Base-by-base conservation (phyloP, 1,139 yeast species). In the Pichia sorboxylosa region DNA sequence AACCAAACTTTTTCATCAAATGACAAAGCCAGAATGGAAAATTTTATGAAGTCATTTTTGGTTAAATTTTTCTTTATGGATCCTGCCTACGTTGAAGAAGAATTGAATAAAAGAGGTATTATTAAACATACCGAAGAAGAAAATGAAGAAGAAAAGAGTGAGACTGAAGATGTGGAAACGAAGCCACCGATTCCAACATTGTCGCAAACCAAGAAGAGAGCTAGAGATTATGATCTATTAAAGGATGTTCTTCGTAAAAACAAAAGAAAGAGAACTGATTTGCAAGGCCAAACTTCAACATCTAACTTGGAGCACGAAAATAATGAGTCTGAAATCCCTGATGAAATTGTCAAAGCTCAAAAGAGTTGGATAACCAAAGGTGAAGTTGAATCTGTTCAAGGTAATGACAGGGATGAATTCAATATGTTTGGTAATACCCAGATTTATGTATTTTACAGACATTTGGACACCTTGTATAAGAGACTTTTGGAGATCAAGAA, bases 351-450 rank as follows among this genome's bases (percentile, higher is more conserved):
- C 44, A 71, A 65, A 40, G 75, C 82, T 2, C 73, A 62, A 33
- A 81, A 80, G 33, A 63, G 68, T 37, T 77, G 93, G 79, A 71
- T 81, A 33, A 62, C 51, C 24, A 47, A 43, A 11, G 53, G 45
- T 4, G 27, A 25, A 49, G 32, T 40, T 28, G 40, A 58, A 29
- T 30, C 35, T 48, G 37, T 60, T 66, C 34, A 33, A 9, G 45
- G 47, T 34, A 63, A 42, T 14, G 40, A 56, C 29, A 52, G 68
- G 33, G 46, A 49, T 38, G 70, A 67, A 30, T 90, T 63, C 62
- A 87, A 85, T 54, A 57, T 87, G 51, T 90, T 90, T 62, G 81
- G 85, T 42, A 90, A 87, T 55, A 81, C 96, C n/a, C 75, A 90
- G 35, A 72, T 87, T 27, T 90, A 90, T 51, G 85, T 87, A 25